phyloP scores from a whole-genome alignment of 495 filamentous ascomycete species.

The Staphylotrichum longicolle region DNA sequence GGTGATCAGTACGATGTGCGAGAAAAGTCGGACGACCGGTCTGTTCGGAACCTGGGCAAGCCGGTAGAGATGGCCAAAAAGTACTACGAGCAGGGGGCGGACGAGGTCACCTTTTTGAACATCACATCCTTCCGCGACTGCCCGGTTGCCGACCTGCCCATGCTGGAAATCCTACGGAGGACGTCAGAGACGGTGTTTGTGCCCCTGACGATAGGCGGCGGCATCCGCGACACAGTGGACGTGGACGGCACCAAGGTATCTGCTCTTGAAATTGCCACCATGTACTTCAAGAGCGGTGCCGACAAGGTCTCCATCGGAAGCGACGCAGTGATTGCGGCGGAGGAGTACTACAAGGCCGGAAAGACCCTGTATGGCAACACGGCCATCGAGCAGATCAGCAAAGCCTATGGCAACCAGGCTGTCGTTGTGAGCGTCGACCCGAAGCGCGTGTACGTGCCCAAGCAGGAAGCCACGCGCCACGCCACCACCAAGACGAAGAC shows the following conservation, averaged over 20 bases:
- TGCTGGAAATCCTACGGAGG: conserved; percentile 86
- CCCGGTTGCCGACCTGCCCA: conserved; percentile 84
- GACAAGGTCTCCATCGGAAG: conserved; percentile 98
- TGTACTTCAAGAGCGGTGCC: conserved; percentile 98
- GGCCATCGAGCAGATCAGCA: conserved; percentile 90
- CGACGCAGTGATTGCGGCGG: conserved; percentile 87
- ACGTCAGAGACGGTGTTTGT: conserved; percentile 94
- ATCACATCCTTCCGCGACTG: conserved; percentile 97
- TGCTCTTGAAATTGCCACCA: conserved; percentile 86
- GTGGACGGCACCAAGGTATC: conserved; percentile 81
- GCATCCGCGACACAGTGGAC: conserved; percentile 87
- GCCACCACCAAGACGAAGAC: conserved; percentile 69
- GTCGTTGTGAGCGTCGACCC: conserved; percentile 96
- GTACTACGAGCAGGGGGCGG: conserved; percentile 95
- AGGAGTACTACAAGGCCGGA: conserved; percentile 74
- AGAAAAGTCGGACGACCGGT: conserved; percentile 74
- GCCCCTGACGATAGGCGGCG: conserved; percentile 93
- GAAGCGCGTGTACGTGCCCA: conserved; percentile 80
- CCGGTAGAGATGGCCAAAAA: conserved; percentile 89
- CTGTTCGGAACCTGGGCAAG: conserved; percentile 91
- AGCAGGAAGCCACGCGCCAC: conserved; percentile 69
- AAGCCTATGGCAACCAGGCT: conserved; percentile 93
- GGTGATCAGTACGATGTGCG: conserved; percentile 99
- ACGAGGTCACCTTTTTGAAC: conserved; percentile 96
- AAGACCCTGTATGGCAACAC: conserved; percentile 72